A percentile compares a stretch with the other conserved stretches of the same genome.
Conservation (phyloP, 176 grass and related monocot species). For the Olyra latifolia region DNA sequence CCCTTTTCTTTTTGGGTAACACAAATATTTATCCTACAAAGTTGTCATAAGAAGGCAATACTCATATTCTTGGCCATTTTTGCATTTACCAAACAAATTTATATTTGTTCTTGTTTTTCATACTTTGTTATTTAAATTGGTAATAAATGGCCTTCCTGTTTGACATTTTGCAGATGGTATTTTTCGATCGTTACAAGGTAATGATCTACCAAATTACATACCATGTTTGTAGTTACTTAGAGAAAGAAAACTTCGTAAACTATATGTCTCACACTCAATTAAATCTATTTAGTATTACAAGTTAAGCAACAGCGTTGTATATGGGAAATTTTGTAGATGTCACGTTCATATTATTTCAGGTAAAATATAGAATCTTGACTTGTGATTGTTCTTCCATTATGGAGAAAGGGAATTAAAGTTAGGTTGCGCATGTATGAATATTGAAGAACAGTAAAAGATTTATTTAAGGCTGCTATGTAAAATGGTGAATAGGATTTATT, state of each 20-base stretch:
- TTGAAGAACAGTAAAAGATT: not conserved
- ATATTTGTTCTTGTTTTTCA: constrained; percentile 17
- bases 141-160: constrained; percentile 21
- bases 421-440: not conserved
- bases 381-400: constrained; percentile 1
- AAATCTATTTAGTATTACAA: constrained; percentile 4
- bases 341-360: not conserved
- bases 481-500: not conserved
- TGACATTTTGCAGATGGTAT: constrained; percentile 74
- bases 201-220: not conserved
- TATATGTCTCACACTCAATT: not conserved
- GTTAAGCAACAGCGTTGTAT: not conserved
- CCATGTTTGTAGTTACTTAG: constrained; percentile 8
- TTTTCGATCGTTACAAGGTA: constrained; percentile 98
- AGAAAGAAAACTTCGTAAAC: not conserved
- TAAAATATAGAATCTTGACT: not conserved
- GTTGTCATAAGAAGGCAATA: not conserved
- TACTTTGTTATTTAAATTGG: not conserved
- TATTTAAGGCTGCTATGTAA: constrained; percentile 2
- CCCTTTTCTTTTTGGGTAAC: not conserved
- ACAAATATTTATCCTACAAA: not conserved
- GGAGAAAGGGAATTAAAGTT: not conserved
- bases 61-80: not conserved
- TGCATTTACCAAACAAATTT: not conserved
- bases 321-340: not conserved